phyloP scores from a whole-genome alignment of 148 eudicot genomes.

The Drosera capensis region DNA sequence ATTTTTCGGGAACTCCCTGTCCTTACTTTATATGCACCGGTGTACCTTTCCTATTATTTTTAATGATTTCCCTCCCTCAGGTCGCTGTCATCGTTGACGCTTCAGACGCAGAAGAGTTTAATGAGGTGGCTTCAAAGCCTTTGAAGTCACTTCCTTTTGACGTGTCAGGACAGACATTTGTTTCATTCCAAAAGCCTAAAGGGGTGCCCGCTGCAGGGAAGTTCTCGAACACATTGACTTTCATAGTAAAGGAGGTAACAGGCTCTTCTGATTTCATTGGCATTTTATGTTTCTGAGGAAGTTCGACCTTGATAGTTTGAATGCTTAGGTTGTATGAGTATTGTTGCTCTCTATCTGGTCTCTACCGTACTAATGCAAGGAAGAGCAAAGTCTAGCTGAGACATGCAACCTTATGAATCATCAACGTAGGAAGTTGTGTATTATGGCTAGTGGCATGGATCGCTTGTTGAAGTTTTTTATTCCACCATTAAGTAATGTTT shows the following conservation, averaged over 20 bases:
- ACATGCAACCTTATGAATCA: too few species aligned
- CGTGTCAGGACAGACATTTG: conserved; percentile 82
- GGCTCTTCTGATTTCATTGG: neutral
- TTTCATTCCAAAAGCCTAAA: conserved; percentile 81
- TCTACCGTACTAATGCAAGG: too few species aligned
- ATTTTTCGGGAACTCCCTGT: neutral
- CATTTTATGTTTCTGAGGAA: neutral
- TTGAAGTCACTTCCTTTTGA: conserved; percentile 83
- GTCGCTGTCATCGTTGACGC: conserved; percentile 84
- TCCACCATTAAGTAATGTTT: too few species aligned
- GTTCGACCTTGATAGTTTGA: conserved; percentile 1
- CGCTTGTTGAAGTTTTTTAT: too few species aligned
- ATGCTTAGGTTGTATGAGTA: neutral
- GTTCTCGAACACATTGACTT: conserved; percentile 65
- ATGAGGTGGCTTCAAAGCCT: conserved; percentile 59
- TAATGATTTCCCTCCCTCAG: conserved; percentile 31
- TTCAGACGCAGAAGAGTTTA: conserved; percentile 92
- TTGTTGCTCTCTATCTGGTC: too few species aligned
- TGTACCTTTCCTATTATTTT: conserved; percentile 5
- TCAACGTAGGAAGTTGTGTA: too few species aligned
- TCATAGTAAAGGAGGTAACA: conserved; percentile 79
- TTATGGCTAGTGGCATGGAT: too few species aligned
- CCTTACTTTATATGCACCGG: neutral
- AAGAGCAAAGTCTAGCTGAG: too few species aligned
- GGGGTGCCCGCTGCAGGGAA: conserved; percentile 77